Conservation (phyloP, 345 rosid species). For the Erucastrum elatum region DNA sequence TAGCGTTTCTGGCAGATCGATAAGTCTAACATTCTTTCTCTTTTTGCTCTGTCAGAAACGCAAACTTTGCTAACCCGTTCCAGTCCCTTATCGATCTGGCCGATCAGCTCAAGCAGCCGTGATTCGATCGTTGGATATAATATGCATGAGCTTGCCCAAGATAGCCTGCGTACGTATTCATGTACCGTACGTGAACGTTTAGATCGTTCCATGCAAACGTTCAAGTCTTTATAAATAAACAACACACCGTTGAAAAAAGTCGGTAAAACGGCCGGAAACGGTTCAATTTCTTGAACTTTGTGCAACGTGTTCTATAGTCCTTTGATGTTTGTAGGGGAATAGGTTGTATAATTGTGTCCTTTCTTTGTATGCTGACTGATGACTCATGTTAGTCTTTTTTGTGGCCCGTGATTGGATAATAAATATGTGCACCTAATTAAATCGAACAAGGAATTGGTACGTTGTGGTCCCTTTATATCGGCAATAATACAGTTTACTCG, state of each 20-base stretch:
- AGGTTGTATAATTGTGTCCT: background rate
- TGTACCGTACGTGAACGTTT: background rate
- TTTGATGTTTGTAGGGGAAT: background rate
- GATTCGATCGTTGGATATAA: background rate
- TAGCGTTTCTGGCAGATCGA: no score
- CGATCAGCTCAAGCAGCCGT: background rate
- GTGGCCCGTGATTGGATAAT: background rate
- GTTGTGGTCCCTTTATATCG: background rate
- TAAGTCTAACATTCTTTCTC: background rate
- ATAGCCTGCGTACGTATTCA: background rate
- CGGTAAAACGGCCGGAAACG: background rate
- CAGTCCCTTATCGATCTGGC: background rate
- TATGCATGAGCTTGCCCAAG: background rate
- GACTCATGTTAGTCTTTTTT: background rate
- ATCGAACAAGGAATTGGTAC: background rate
- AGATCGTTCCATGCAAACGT: background rate
- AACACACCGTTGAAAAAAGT: background rate
- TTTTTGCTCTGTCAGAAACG: background rate
- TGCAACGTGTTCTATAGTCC: background rate
- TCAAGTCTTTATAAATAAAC: background rate
- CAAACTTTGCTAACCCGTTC: background rate
- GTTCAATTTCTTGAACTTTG: background rate
- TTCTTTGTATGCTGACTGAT: slow-evolving; percentile 4
- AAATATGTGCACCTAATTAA: slow-evolving; percentile 8
- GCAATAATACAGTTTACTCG: background rate